Evolutionary conservation across 2,329 filamentous ascomycete species (phyloP).

Genomic region (Beauveria australis): DNA sequence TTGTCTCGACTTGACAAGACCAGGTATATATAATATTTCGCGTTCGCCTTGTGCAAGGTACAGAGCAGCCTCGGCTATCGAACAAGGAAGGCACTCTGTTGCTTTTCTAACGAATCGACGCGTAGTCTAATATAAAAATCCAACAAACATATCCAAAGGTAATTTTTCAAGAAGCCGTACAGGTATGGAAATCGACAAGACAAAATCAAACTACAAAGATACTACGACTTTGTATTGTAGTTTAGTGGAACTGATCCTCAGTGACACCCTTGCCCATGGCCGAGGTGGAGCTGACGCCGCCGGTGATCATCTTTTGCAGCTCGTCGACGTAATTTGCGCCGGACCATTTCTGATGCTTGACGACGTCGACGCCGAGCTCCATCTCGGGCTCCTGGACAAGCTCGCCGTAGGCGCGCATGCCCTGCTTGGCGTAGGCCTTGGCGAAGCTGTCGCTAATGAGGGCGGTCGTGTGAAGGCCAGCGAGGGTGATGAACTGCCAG

Average conservation of each 20-base stretch:
- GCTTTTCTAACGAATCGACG: background rate
- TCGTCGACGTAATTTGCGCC: constrained; percentile 94
- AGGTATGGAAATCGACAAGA: background rate
- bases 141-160: background rate
- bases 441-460: constrained; percentile 87
- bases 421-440: constrained; percentile 67
- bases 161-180: background rate
- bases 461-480: constrained; percentile 89
- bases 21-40: no score
- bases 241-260: constrained; percentile 81
- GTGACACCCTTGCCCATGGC: constrained; percentile 98
- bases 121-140: constrained; percentile 2
- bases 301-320: constrained; percentile 92
- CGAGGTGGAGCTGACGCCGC: constrained; percentile 82
- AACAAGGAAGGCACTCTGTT: background rate
- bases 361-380: constrained; percentile 80
- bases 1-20: no score
- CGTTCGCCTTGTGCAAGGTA: no score
- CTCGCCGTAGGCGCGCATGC: constrained; percentile 96
- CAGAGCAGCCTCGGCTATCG: no score
- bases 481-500: constrained; percentile 99
- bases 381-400: constrained; percentile 98
- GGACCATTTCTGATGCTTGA: constrained; percentile 98
- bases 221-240: background rate
- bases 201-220: background rate